Conservation (phyloP, 1,284 basidiomycete species). For the Malassezia furfur region DNA sequence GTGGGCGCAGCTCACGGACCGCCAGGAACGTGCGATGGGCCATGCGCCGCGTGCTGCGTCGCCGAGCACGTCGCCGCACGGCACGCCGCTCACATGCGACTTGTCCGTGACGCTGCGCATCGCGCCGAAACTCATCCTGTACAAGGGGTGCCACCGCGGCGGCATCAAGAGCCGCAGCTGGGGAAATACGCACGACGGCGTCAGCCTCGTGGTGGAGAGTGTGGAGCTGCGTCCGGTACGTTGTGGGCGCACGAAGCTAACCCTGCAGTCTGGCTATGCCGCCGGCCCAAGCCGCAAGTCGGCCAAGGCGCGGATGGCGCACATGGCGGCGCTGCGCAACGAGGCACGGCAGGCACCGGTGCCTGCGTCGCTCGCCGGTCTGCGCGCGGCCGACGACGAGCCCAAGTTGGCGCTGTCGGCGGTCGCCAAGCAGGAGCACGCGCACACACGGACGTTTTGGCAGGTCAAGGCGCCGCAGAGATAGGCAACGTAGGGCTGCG, state of each 20-base stretch:
- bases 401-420: neutral
- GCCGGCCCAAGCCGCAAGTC: constrained; percentile 21
- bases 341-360: neutral
- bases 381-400: neutral
- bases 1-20: constrained; percentile 21
- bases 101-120: constrained; percentile 52
- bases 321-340: constrained; percentile 20
- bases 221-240: constrained; percentile 51
- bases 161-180: constrained; percentile 53
- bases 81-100: constrained; percentile 31
- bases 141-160: constrained; percentile 52
- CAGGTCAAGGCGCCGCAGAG: neutral
- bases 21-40: constrained; percentile 7
- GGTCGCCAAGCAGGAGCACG: neutral
- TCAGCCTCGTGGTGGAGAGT: constrained; percentile 52
- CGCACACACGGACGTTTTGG: neutral
- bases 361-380: neutral
- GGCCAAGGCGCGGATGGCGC: constrained; percentile 28
- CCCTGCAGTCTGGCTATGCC: constrained; percentile 22
- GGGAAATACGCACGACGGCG: constrained; percentile 57
- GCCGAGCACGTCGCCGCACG: neutral
- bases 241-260: neutral
- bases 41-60: neutral
- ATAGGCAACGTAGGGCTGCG: too few relatives aligned
- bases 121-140: constrained; percentile 53